These are phyloP conservation scores for Luvunga scandens DNA, from an alignment of 345 rosid species.

Conservation along the genomic window DNA sequence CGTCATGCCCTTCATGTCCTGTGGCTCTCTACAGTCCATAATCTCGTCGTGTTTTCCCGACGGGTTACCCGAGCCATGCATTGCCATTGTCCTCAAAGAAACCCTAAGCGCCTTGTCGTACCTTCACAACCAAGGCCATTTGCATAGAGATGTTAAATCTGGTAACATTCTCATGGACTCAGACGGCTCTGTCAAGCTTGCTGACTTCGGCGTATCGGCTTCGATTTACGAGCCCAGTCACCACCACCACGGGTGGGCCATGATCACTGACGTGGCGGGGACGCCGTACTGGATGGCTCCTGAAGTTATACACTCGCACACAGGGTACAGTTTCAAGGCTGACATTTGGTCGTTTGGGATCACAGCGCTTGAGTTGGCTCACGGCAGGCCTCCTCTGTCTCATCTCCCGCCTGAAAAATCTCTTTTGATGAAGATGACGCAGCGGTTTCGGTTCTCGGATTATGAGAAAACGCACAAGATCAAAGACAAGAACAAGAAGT, in stretches of 20 bases:
- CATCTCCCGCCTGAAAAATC: constrained; percentile 79
- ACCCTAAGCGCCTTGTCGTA: constrained; percentile 64
- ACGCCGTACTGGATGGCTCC: constrained; percentile 99
- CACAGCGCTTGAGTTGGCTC: constrained; percentile 81
- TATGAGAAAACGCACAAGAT: constrained; percentile 45
- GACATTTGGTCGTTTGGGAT: constrained; percentile 97
- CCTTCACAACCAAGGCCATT: constrained; percentile 76
- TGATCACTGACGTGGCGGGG: constrained; percentile 72
- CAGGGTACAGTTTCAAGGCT: constrained; percentile 82
- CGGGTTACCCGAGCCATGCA: constrained; percentile 76
- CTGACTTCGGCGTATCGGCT: constrained; percentile 89
- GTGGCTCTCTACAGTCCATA: constrained; percentile 79
- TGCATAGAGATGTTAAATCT: constrained; percentile 76
- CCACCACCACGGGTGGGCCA: constrained; percentile 11
- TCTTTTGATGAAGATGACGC: constrained; percentile 74
- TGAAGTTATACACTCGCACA: constrained; percentile 91
- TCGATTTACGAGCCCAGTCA: constrained; percentile 57
- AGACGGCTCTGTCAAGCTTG: constrained; percentile 66
- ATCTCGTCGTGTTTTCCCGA: constrained; percentile 61
- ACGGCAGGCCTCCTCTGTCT: constrained; percentile 80
- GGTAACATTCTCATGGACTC: constrained; percentile 76
- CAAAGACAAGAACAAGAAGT: constrained; percentile 46
- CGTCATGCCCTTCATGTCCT: constrained; percentile 93
- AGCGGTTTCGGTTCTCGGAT: constrained; percentile 68
- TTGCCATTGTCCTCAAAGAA: constrained; percentile 65